These are phyloP conservation scores for Toxicodendron radicans DNA, from an alignment of 345 rosid species.

Conservation along the genomic window DNA sequence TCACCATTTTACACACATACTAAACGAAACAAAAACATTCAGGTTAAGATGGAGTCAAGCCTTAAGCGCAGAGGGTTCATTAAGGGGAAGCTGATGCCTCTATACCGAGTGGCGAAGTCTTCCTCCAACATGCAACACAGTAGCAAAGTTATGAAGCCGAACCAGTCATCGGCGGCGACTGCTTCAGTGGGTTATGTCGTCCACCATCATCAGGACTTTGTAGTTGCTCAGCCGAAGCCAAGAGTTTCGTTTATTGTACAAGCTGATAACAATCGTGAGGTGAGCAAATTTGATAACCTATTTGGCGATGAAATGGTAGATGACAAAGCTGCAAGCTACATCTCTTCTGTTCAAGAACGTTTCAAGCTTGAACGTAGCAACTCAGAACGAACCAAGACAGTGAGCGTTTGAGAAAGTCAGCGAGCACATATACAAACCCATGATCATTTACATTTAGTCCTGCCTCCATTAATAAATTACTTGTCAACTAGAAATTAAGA, in stretches of 20 bases:
- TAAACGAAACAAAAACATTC: not conserved
- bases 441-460: too few relatives aligned
- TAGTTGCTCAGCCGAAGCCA: conserved; percentile 37
- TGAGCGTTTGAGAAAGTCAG: not conserved
- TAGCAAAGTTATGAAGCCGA: conserved; percentile 28
- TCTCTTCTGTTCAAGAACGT: conserved; percentile 56
- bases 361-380: conserved; percentile 49
- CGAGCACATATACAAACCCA: too few relatives aligned
- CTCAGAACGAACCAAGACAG: conserved; percentile 30
- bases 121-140: conserved; percentile 28
- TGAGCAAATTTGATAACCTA: conserved; percentile 30
- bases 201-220: conserved; percentile 28
- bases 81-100: conserved; percentile 48
- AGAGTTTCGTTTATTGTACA: conserved; percentile 40
- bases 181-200: conserved; percentile 25
- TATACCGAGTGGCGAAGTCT: conserved; percentile 37
- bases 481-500: too few relatives aligned
- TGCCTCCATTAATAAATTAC: too few relatives aligned
- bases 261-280: conserved; percentile 16
- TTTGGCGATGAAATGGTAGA: conserved; percentile 48
- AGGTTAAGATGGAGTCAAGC: conserved; percentile 42
- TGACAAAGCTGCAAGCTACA: conserved; percentile 46
- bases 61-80: conserved; percentile 52
- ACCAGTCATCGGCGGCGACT: conserved; percentile 24
- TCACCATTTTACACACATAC: conserved; percentile 11